These are phyloP conservation scores for Mycena sanguinolenta DNA, from an alignment of 768 basidiomycete genomes.

Conservation along the genomic window DNA sequence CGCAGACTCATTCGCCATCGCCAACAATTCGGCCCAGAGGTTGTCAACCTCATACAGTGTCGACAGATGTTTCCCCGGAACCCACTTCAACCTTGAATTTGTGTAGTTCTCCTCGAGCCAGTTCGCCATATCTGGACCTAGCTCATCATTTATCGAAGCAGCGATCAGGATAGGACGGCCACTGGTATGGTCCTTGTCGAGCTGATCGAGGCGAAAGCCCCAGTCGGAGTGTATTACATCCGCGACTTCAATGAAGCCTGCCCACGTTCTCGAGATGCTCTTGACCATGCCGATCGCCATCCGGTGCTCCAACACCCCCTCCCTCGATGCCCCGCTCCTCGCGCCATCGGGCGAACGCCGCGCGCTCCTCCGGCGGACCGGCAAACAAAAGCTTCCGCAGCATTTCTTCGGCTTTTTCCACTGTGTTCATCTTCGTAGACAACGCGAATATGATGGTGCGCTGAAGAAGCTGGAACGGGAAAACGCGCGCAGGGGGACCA, in stretches of 20 bases:
- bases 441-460: constrained; percentile 33
- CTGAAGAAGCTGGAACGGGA: constrained; percentile 56
- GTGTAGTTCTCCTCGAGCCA: constrained; percentile 64
- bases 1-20: neutral
- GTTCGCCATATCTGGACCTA: constrained; percentile 58
- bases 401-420: neutral
- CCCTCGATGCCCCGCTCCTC: constrained; percentile 52
- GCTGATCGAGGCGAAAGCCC: constrained; percentile 57
- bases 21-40: constrained; percentile 57
- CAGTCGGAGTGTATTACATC: constrained; percentile 63
- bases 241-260: constrained; percentile 61
- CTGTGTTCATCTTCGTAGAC: neutral
- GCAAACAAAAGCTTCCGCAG: constrained; percentile 49
- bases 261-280: constrained; percentile 66
- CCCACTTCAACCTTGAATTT: constrained; percentile 54
- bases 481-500: constrained; percentile 58
- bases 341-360: constrained; percentile 57
- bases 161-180: constrained; percentile 60
- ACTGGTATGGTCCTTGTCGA: constrained; percentile 60
- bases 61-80: constrained; percentile 66
- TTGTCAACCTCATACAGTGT: constrained; percentile 59
- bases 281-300: constrained; percentile 57
- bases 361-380: constrained; percentile 52
- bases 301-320: constrained; percentile 58
- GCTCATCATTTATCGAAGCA: constrained; percentile 56